Conservation (phyloP, 176 grass and related monocot species). For the Musa itinerans region DNA sequence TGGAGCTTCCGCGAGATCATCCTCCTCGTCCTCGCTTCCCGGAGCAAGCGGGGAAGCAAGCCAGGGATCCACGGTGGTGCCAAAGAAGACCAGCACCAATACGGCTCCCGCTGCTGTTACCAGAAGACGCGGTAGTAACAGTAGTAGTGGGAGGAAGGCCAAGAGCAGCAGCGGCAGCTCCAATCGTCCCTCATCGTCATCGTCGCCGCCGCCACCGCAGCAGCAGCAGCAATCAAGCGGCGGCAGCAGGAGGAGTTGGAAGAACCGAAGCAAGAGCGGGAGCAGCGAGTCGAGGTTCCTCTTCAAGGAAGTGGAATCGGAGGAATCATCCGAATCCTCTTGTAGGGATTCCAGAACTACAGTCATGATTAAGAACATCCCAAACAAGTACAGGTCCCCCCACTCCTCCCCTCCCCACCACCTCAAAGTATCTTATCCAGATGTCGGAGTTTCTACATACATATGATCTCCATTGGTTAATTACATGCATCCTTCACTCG, state of each 20-base stretch:
- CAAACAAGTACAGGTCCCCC: conserved; percentile 92
- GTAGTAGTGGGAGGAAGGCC: conserved; percentile 8
- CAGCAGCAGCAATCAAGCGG: conserved; percentile 30
- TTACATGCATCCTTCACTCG: not conserved
- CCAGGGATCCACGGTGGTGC: conserved; percentile 22
- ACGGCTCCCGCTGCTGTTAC: not conserved
- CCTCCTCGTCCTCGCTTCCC: conserved; percentile 20
- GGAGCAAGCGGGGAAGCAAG: not conserved
- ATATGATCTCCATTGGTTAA: not conserved
- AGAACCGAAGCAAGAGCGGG: conserved; percentile 22
- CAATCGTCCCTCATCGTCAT: conserved; percentile 10
- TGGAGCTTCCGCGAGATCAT: conserved; percentile 8
- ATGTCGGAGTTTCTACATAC: not conserved
- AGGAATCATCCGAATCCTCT: conserved; percentile 10
- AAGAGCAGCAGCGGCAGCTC: conserved; percentile 22
- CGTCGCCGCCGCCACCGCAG: not conserved
- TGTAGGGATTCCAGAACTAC: conserved; percentile 79
- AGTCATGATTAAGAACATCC: conserved; percentile 99
- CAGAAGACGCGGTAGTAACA: not conserved
- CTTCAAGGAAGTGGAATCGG: conserved; percentile 55
- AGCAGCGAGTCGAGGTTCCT: conserved; percentile 53
- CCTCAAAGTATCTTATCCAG: not conserved
- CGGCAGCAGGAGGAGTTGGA: conserved; percentile 24
- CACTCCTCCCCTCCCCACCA: not conserved
- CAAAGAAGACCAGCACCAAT: not conserved